These are phyloP conservation scores for Centaurea solstitialis DNA, from an alignment of 129 eudicot genomes.

Conservation along the genomic window DNA sequence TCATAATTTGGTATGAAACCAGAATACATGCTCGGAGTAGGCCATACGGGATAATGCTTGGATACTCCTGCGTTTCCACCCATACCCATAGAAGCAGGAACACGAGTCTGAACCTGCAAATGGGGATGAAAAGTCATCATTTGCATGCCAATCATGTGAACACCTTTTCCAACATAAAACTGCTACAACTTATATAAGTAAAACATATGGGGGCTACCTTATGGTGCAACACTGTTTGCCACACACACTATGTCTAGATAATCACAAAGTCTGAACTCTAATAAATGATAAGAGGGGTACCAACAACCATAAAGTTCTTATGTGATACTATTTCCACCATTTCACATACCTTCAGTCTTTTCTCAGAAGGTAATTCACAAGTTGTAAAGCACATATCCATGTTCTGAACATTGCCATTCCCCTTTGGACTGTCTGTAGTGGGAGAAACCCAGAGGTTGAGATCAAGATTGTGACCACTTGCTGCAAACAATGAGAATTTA, in stretches of 20 bases:
- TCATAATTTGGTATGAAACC: constrained; percentile 52
- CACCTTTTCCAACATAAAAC: not conserved
- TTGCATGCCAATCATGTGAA: not conserved
- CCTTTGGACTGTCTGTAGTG: constrained; percentile 42
- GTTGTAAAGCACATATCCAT: constrained; percentile 36
- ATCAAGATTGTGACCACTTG: constrained; percentile 60
- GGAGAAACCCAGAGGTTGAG: constrained; percentile 78
- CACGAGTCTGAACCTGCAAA: constrained; percentile 45
- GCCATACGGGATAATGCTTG: constrained; percentile 39
- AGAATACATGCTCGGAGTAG: constrained; percentile 39
- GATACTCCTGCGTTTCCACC: constrained; percentile 43
- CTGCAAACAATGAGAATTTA: constrained; percentile 38
- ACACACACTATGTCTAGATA: not conserved
- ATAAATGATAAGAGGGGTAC: not conserved
- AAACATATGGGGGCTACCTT: not conserved
- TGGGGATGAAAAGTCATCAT: constrained; percentile 12
- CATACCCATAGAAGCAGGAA: constrained; percentile 20
- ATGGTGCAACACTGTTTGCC: not conserved
- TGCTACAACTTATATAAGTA: not conserved
- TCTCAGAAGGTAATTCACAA: constrained; percentile 46
- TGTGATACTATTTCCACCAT: not conserved
- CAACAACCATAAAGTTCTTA: not conserved
- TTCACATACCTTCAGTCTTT: constrained; percentile 53
- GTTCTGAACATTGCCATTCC: constrained; percentile 34
- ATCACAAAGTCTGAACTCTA: not conserved